Percentiles rank a stretch among this genome's conserved stretches.
These are phyloP conservation scores for Harringtonia lauricola DNA, from an alignment of 2,329 filamentous ascomycete species.

Conservation along the genomic window DNA sequence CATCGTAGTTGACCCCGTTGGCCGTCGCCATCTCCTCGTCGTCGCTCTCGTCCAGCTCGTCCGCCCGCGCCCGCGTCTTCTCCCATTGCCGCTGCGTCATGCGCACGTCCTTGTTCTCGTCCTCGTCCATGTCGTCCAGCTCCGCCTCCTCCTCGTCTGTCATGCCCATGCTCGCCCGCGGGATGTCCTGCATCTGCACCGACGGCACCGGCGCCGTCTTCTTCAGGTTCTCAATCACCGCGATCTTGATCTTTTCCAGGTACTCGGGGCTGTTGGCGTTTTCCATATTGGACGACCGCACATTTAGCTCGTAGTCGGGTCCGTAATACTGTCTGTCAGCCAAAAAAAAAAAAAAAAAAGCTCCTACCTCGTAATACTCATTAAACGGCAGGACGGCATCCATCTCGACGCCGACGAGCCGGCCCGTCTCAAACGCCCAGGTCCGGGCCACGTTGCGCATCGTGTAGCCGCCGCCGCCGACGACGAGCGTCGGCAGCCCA, in stretches of 20 bases:
- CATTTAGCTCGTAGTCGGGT: constrained; percentile 82
- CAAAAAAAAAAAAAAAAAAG: background rate
- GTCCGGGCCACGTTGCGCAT: constrained; percentile 94
- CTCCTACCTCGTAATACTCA: constrained; percentile 71
- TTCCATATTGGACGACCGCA: constrained; percentile 78
- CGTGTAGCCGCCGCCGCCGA: constrained; percentile 93
- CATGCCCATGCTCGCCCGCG: constrained; percentile 50
- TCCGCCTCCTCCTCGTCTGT: constrained; percentile 57
- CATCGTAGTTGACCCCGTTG: constrained; percentile 51
- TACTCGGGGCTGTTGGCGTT: constrained; percentile 82
- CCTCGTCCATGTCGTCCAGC: constrained; percentile 63
- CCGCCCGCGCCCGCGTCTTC: constrained; percentile 61
- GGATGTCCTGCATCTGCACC: constrained; percentile 77
- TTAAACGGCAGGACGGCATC: constrained; percentile 81
- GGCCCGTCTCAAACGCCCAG: constrained; percentile 93
- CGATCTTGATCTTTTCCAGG: constrained; percentile 68
- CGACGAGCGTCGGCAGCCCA: constrained; percentile 74
- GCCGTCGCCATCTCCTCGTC: constrained; percentile 69
- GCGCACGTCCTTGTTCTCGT: constrained; percentile 74
- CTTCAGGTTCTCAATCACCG: constrained; percentile 75
- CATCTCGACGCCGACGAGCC: constrained; percentile 76
- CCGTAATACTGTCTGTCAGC: constrained; percentile 65
- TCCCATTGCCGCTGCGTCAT: constrained; percentile 77
- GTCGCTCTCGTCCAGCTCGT: constrained; percentile 79
- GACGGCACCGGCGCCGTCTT: constrained; percentile 81